These are phyloP conservation scores for Carpinus viminea DNA, from an alignment of 306 rosid genomes.

Conservation along the genomic window DNA sequence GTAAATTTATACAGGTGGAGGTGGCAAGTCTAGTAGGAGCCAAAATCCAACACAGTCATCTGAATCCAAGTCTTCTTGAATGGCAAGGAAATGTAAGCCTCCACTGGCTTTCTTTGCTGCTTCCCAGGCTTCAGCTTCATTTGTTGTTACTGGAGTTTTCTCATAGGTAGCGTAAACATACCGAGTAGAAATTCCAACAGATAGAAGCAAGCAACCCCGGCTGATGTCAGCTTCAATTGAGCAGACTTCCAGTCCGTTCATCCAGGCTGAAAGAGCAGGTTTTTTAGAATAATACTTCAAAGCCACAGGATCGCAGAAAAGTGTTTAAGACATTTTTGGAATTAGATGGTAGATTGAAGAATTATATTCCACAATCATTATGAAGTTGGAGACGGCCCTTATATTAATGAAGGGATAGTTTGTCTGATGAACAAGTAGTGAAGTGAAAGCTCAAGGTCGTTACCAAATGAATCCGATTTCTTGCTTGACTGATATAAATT, in stretches of 20 bases:
- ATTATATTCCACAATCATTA: background rate
- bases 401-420: background rate
- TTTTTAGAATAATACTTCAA: background rate
- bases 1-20: constrained; percentile 72
- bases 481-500: background rate
- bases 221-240: constrained; percentile 65
- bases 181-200: constrained; percentile 76
- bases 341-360: constrained; percentile 11
- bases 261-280: constrained; percentile 60
- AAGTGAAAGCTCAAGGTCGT: background rate
- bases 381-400: background rate
- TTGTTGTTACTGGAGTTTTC: constrained; percentile 59
- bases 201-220: constrained; percentile 63
- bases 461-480: background rate
- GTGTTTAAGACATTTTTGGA: constrained; percentile 4
- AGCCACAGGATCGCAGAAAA: background rate
- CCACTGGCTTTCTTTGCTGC: constrained; percentile 87
- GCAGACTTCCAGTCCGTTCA: constrained; percentile 85
- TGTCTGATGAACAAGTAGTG: background rate
- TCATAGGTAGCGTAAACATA: constrained; percentile 82
- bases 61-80: constrained; percentile 78
- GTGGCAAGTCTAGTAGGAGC: constrained; percentile 95
- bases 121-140: constrained; percentile 97
- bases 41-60: constrained; percentile 88
- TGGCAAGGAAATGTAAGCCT: constrained; percentile 97